Conservation (phyloP, 805 yeast genomes). For the Metschnikowia gelsemii region DNA sequence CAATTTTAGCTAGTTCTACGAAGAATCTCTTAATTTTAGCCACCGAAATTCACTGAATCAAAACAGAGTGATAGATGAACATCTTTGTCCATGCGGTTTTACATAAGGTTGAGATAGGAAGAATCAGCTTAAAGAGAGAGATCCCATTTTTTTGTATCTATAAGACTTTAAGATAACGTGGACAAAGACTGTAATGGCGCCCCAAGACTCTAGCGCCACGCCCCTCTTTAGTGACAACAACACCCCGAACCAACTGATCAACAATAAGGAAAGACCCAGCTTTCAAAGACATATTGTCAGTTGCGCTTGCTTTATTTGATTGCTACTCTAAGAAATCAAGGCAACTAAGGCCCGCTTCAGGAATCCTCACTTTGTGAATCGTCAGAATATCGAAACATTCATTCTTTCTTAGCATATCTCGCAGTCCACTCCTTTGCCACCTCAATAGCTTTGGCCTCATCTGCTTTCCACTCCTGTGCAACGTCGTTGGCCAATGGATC, state of each 20-base stretch:
- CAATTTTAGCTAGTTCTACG: too few species aligned
- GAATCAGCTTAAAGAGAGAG: too few species aligned
- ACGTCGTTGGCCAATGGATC: constrained; percentile 98
- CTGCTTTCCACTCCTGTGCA: constrained; percentile 92
- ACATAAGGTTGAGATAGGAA: too few species aligned
- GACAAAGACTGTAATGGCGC: neutral
- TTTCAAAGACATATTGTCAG: neutral
- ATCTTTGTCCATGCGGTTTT: too few species aligned
- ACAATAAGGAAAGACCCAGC: constrained; percentile 5
- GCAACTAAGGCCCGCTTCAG: neutral
- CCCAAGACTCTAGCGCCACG: neutral
- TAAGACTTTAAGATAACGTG: too few species aligned
- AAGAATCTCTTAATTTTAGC: too few species aligned
- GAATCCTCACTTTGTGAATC: neutral
- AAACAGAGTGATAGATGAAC: too few species aligned
- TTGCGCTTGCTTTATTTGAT: neutral
- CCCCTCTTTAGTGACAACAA: neutral
- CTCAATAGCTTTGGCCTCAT: constrained; percentile 74
- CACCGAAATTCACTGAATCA: too few species aligned
- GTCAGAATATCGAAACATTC: neutral
- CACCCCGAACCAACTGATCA: neutral
- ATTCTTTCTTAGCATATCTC: constrained; percentile 46
- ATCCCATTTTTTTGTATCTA: too few species aligned
- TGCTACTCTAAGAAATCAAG: neutral
- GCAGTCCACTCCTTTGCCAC: constrained; percentile 79